Percentiles rank a stretch among this genome's conserved stretches.
Evolutionary conservation across 371 early-diverging fungal genomes (phyloP).

Genomic region (Smittium culicis): DNA sequence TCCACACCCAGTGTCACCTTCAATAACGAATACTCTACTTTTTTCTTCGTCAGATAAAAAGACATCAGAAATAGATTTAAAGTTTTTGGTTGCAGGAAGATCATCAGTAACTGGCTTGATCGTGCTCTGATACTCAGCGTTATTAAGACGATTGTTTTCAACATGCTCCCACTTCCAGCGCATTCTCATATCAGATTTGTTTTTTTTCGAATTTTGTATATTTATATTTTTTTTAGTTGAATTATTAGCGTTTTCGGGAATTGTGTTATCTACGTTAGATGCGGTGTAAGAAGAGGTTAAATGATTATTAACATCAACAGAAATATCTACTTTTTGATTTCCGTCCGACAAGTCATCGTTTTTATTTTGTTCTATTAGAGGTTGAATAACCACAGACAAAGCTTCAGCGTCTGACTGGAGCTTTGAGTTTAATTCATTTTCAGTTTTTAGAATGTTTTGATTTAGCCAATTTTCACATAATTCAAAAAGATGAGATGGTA

Average conservation of each 20-base stretch:
- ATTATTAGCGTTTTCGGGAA: neutral
- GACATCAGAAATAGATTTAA: neutral
- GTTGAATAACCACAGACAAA: neutral
- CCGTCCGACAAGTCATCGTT: neutral
- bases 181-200: neutral
- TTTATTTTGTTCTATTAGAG: neutral
- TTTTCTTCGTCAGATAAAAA: constrained; percentile 1
- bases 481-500: neutral
- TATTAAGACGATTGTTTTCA: neutral
- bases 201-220: neutral
- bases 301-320: neutral
- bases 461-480: neutral
- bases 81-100: neutral
- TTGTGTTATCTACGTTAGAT: neutral
- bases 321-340: neutral
- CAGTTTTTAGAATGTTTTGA: neutral
- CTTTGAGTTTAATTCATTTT: neutral
- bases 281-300: neutral
- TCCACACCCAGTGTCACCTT: constrained; percentile 71
- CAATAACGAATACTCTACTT: constrained; percentile 40
- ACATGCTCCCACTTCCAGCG: neutral
- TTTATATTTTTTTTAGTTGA: neutral
- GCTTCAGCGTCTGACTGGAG: neutral
- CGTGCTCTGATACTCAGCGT: neutral
- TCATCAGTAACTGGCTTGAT: neutral